These are phyloP conservation scores for Rubia balearica DNA, from an alignment of 305 asterid species.

Conservation along the genomic window DNA sequence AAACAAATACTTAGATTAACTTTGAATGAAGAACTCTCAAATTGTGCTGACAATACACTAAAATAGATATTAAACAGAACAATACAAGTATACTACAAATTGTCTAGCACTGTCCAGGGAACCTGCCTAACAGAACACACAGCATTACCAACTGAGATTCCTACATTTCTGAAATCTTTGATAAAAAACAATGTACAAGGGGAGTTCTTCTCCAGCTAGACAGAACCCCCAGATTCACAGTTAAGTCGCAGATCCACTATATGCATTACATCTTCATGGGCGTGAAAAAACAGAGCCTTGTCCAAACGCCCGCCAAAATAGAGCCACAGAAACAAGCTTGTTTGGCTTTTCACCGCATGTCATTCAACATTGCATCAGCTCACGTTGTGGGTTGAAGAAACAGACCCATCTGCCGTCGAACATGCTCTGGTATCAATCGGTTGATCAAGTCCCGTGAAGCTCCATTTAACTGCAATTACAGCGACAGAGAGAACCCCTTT, in stretches of 20 bases:
- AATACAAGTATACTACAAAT: slow-evolving; percentile 13
- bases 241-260: slow-evolving; percentile 19
- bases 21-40: slow-evolving; percentile 1
- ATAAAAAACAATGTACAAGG: slow-evolving; percentile 31
- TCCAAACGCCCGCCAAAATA: slow-evolving; percentile 18
- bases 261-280: slow-evolving; percentile 23
- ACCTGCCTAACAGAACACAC: slow-evolving; percentile 27
- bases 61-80: slow-evolving; percentile 12
- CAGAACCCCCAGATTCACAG: slow-evolving; percentile 13
- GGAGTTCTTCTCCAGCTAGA: slow-evolving; percentile 18
- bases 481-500: background rate
- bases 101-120: slow-evolving; percentile 12
- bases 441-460: slow-evolving; percentile 40
- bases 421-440: slow-evolving; percentile 44
- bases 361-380: background rate
- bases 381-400: slow-evolving; percentile 23
- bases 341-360: background rate
- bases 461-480: slow-evolving; percentile 33
- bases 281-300: slow-evolving; percentile 15
- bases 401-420: slow-evolving; percentile 27
- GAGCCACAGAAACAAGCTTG: slow-evolving; percentile 4
- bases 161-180: slow-evolving; percentile 21
- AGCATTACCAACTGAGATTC: slow-evolving; percentile 21
- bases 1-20: background rate
- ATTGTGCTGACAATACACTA: slow-evolving; percentile 8